These are phyloP conservation scores for Ogataea nitratoaversa DNA, from an alignment of 805 yeast species.

Conservation along the genomic window DNA sequence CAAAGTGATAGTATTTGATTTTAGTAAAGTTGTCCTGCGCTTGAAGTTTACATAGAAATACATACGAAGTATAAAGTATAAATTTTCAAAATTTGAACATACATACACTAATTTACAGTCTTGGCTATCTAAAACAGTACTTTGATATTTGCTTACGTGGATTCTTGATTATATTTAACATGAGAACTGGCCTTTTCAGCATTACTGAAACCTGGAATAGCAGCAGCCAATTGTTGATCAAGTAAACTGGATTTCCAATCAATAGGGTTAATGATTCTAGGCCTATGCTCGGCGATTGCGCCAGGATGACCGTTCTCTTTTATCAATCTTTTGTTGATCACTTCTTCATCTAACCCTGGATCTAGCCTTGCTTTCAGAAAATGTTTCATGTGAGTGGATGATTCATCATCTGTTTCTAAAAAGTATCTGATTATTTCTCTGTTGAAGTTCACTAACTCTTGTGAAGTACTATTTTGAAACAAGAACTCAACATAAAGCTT, in stretches of 20 bases:
- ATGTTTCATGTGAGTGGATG: constrained; percentile 29
- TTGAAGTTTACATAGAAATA: too few relatives aligned
- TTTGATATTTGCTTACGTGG: constrained; percentile 3
- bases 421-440: constrained; percentile 23
- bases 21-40: too few relatives aligned
- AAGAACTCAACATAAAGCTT: constrained; percentile 36
- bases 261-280: constrained; percentile 37
- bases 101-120: background rate
- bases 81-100: too few relatives aligned
- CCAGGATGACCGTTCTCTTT: constrained; percentile 37
- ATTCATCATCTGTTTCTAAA: constrained; percentile 30
- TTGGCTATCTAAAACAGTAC: background rate
- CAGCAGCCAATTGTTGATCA: constrained; percentile 23
- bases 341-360: constrained; percentile 26
- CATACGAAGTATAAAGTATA: too few relatives aligned
- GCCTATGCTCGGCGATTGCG: constrained; percentile 35
- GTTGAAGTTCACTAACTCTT: constrained; percentile 16
- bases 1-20: constrained; percentile 57
- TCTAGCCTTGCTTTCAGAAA: constrained; percentile 30
- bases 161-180: constrained; percentile 36
- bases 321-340: constrained; percentile 23
- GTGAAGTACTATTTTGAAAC: constrained; percentile 22
- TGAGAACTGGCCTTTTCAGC: constrained; percentile 58
- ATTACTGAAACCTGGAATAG: constrained; percentile 55
- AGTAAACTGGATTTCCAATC: constrained; percentile 21